Conservation (phyloP, 176 grass and related monocot species). For the Secale cereale region DNA sequence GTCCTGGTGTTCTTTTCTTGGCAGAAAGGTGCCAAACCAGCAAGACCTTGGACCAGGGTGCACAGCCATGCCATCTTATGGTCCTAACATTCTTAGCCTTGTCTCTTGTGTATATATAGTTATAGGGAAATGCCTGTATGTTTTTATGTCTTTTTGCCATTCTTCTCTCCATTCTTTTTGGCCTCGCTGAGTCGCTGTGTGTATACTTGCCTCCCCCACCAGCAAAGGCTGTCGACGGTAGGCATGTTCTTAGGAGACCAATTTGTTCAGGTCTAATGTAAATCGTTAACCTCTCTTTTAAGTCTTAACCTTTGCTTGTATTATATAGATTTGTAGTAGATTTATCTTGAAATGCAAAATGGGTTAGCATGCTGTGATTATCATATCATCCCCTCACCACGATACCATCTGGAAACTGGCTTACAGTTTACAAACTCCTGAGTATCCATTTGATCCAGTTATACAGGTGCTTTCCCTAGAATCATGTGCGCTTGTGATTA, state of each 20-base stretch:
- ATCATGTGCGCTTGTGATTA: neutral
- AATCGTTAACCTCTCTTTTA: slow-evolving; percentile 18
- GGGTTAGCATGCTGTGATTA: neutral
- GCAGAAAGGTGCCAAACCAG: slow-evolving; percentile 21
- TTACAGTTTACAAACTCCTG: neutral
- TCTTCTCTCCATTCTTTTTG: slow-evolving; percentile 31
- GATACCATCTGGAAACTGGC: neutral
- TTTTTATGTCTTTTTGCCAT: neutral
- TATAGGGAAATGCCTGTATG: slow-evolving; percentile 18
- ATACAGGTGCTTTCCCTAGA: neutral
- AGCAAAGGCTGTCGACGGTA: slow-evolving; percentile 44
- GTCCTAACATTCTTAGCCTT: neutral
- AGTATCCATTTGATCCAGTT: neutral
- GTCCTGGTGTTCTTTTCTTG: neutral
- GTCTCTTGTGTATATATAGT: slow-evolving; percentile 36
- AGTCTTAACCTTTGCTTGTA: slow-evolving; percentile 8
- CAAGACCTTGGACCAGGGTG: neutral
- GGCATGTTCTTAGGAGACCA: slow-evolving; percentile 20
- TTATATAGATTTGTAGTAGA: neutral
- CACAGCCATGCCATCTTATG: slow-evolving; percentile 20
- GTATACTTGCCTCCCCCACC: slow-evolving; percentile 25
- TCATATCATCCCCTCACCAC: neutral
- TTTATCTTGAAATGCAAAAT: slow-evolving; percentile 4
- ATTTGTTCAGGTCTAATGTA: slow-evolving; percentile 39
- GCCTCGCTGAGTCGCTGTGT: slow-evolving; percentile 26